phyloP scores from a whole-genome alignment of 495 filamentous ascomycete genomes.

The Penicillium lividum region DNA sequence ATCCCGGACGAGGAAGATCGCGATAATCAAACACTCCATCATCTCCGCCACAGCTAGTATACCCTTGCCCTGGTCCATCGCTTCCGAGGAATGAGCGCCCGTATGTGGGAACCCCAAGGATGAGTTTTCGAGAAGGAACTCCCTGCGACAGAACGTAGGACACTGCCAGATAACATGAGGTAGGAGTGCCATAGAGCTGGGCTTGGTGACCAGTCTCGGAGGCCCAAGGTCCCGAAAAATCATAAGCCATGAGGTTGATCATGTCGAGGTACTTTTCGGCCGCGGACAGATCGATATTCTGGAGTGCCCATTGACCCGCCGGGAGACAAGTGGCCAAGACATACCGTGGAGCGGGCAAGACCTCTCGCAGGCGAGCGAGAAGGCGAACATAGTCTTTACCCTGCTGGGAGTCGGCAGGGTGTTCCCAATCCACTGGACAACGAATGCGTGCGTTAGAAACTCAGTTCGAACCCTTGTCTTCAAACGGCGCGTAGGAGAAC shows the following conservation, averaged over 20 bases:
- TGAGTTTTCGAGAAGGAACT: conserved; percentile 71
- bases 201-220: conserved; percentile 72
- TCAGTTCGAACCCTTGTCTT: background rate
- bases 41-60: conserved; percentile 66
- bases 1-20: conserved; percentile 69
- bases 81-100: conserved; percentile 78
- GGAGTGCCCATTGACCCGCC: conserved; percentile 71
- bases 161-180: conserved; percentile 67
- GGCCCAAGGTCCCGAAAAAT: conserved; percentile 83
- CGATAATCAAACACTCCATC: conserved; percentile 84
- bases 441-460: conserved; percentile 2
- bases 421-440: conserved; percentile 83
- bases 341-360: conserved; percentile 72
- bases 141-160: conserved; percentile 64
- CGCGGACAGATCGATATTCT: conserved; percentile 70
- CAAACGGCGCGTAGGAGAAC: background rate
- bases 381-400: conserved; percentile 74
- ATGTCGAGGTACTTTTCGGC: conserved; percentile 70
- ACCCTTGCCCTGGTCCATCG: conserved; percentile 61
- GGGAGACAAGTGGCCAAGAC: conserved; percentile 80
- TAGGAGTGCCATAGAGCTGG: conserved; percentile 68
- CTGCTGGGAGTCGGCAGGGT: conserved; percentile 68
- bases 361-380: conserved; percentile 65
- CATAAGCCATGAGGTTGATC: conserved; percentile 84
- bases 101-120: conserved; percentile 79